These are phyloP conservation scores for Cryphonectria parasitica DNA, from an alignment of 2,329 filamentous ascomycete genomes.

Conservation along the genomic window DNA sequence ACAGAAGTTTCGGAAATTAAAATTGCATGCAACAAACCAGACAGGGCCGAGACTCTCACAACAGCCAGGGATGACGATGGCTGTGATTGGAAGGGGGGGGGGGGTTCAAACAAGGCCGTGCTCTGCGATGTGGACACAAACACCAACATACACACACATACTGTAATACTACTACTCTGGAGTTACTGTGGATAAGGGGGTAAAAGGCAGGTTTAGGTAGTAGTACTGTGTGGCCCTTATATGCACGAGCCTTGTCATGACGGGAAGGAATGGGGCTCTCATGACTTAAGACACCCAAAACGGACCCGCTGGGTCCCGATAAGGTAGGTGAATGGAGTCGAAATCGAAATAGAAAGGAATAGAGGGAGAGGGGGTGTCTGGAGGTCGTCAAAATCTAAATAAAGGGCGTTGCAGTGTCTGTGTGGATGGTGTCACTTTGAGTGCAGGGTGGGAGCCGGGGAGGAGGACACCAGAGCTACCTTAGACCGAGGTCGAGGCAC, in stretches of 20 bases:
- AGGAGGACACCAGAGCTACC: background rate
- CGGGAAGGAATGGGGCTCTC: slow-evolving; percentile 10
- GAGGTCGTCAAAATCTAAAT: background rate
- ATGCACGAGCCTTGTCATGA: background rate
- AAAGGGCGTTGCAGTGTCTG: background rate
- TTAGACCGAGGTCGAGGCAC: background rate
- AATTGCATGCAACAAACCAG: slow-evolving; percentile 1
- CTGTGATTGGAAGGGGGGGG: background rate
- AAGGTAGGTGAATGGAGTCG: slow-evolving; percentile 2
- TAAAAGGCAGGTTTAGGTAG: background rate
- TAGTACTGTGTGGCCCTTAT: background rate
- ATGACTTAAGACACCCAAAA: background rate
- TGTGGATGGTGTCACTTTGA: background rate
- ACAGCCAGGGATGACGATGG: background rate
- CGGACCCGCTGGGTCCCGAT: slow-evolving; percentile 1
- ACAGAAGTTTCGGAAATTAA: slow-evolving; percentile 8
- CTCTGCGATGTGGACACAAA: background rate
- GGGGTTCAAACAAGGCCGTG: background rate
- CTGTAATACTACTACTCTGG: background rate
- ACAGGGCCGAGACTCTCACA: background rate
- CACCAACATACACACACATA: background rate
- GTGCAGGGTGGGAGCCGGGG: background rate
- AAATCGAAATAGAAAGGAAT: background rate
- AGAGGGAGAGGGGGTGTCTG: background rate
- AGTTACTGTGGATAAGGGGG: background rate